phyloP scores from a whole-genome alignment of 108 stramenopile species.

The Nannochloropsis salina region DNA sequence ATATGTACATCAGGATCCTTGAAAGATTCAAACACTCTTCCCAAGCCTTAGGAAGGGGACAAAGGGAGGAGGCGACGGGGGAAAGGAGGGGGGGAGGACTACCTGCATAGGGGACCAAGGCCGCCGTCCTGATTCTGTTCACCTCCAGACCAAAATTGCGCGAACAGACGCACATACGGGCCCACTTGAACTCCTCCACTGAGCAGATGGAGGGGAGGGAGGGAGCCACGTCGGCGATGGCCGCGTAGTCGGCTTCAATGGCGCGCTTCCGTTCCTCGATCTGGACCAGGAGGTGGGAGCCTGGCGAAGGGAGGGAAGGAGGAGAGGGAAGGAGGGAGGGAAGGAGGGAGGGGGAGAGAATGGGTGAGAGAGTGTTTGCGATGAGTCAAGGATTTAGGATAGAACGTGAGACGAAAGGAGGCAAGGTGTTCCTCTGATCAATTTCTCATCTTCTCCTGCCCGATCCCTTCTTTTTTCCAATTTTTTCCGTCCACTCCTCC shows the following conservation, averaged over 20 bases:
- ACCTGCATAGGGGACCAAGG: constrained; percentile 89
- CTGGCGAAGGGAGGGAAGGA: not conserved
- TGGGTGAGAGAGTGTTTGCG: not conserved
- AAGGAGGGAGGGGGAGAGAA: not conserved
- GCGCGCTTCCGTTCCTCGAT: constrained; percentile 62
- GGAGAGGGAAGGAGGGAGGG: not conserved
- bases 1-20: too few species aligned
- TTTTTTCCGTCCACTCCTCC: not conserved
- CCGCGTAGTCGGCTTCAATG: constrained; percentile 81
- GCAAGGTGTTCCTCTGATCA: too few species aligned
- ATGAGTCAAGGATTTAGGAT: too few species aligned
- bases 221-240: constrained; percentile 66
- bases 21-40: too few species aligned
- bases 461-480: not conserved
- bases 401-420: too few species aligned
- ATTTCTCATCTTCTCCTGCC: not conserved
- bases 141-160: constrained; percentile 95
- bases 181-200: constrained; percentile 93
- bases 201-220: constrained; percentile 56
- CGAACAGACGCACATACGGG: constrained; percentile 94
- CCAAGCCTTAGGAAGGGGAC: not conserved
- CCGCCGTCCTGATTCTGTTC: constrained; percentile 83
- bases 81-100: not conserved
- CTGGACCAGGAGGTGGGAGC: constrained; percentile 40
- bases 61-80: not conserved